Base-by-base conservation (phyloP, 495 filamentous ascomycete species). In the Xylaria sp. region DNA sequence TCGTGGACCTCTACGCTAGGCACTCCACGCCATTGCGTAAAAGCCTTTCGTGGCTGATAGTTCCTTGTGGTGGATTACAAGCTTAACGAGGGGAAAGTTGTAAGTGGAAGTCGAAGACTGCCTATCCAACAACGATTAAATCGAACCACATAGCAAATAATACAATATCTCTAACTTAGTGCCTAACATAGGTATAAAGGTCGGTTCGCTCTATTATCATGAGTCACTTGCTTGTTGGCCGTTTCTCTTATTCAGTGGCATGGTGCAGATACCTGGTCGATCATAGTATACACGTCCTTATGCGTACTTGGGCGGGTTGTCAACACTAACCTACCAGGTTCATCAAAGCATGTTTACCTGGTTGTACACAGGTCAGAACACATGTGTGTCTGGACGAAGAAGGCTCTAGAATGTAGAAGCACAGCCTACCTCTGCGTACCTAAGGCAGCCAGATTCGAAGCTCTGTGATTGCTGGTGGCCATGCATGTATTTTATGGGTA, bases 401-500 rank as follows among this genome's bases (percentile, higher is more conserved):
- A 59, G 57, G 7, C 17, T 59, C 57, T 59, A 37, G 57, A 59
- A 59, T n/a, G 19, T 35, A 31, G 31, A 35, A 33, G 29, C 53
- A 35, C 6, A 35, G 31, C 29, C 53, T 58, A n/a, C 53, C 53
- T 35, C 26, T 7, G 24, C 29, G 53, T 37, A 59, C 57, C 31
- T n/a, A 37, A 59, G 57, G 57, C 57, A 59, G 14, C 57, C 15
- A 37, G 31, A 59, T 37, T 59, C 15, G 31, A 37, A 21, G 33
- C 57, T 29, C 19, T 59, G 33, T 59, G 57, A 59, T 59, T 37
- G 57, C 37, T 58, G 53, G 14, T 58, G 29, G 29, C 29, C n/a
- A n/a, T n/a, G 17, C 19, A 31, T 12, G 29, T 35, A 29, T 58
- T 58, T 58, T 58, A 58, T 58, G 53, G 53, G 53, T 58, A 58